Evolutionary conservation across 495 filamentous ascomycete genomes (phyloP).

Genomic region (Penicillium argentinense): DNA sequence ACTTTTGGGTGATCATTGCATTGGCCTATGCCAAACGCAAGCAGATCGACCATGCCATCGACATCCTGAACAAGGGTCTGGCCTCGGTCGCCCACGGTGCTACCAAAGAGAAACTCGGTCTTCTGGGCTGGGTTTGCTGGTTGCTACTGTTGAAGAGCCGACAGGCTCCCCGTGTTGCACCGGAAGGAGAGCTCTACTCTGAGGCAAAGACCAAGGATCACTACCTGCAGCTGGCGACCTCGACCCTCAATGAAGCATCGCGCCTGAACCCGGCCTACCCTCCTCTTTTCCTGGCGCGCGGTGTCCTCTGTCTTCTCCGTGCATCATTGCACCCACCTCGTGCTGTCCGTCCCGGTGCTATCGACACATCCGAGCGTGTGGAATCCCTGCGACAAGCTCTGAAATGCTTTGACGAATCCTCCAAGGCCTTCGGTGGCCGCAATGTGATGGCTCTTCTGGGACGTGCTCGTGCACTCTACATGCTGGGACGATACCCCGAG

Average conservation of each 20-base stretch:
- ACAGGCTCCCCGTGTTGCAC: slow-evolving; percentile 75
- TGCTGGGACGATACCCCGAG: slow-evolving; percentile 77
- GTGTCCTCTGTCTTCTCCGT: slow-evolving; percentile 82
- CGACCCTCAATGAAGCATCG: slow-evolving; percentile 86
- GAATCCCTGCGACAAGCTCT: slow-evolving; percentile 78
- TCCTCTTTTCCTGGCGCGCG: slow-evolving; percentile 86
- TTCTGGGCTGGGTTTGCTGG: slow-evolving; percentile 87
- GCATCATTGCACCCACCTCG: slow-evolving; percentile 79
- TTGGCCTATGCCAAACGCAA: slow-evolving; percentile 96
- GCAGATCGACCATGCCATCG: slow-evolving; percentile 89
- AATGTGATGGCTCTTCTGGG: slow-evolving; percentile 92
- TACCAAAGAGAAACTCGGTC: slow-evolving; percentile 79
- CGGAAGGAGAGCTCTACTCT: slow-evolving; percentile 59
- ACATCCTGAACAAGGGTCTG: slow-evolving; percentile 83
- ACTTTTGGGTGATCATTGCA: slow-evolving; percentile 93
- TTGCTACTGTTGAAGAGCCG: slow-evolving; percentile 89
- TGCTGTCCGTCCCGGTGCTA: slow-evolving; percentile 54
- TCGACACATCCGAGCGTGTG: slow-evolving; percentile 70
- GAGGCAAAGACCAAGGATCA: slow-evolving; percentile 88
- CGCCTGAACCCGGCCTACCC: slow-evolving; percentile 90
- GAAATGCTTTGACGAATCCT: slow-evolving; percentile 91
- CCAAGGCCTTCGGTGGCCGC: slow-evolving; percentile 73
- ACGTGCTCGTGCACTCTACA: slow-evolving; percentile 79
- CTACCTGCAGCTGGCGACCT: slow-evolving; percentile 88
- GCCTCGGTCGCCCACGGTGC: slow-evolving; percentile 68